Evolutionary conservation across 768 basidiomycete species (phyloP), one percentile per base, ranked within the genome.

Genomic region (Amanita inopinata): DNA sequence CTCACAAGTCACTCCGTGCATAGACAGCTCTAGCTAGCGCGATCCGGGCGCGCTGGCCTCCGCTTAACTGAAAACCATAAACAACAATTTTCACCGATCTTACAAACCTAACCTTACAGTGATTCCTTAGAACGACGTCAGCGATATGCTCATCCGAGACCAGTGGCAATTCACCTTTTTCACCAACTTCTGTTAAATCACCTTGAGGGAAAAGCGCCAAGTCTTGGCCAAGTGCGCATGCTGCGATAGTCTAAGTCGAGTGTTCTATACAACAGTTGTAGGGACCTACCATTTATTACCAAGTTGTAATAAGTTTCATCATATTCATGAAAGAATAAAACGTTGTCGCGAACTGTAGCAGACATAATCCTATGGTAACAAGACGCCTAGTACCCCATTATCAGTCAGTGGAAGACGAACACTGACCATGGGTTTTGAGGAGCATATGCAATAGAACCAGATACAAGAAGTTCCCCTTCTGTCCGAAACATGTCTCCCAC

Each of bases 1-100:
- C 78, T 53, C 51, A 90, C 75, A 96, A 58, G 58, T 98, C 93
- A 1, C 92, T 90, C 33, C 92, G 74, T 2, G 90, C 80, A 60
- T 97, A 97, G 0, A 94, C 85, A 2, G 88, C 89, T 22, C 92
- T 69, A 4, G 94, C 94, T 6, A 96, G 66, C 10, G 83, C 75
- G 5, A 93, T 71, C 20, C 89, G 78, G 39, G 89, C 86, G 11
- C 84, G 76, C 56, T 92, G 86, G 0, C 90, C 90, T 27, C 90
- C 88, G 50, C 82, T 84, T 46, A 88, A 57, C 79, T 85, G 43
- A 33, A 27, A 39, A 24, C 30, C 30, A 8, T 44, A 27, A 31
- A 46, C 12, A 38, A 30, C 4, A 6, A 31, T 25, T 22, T 4
- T 34, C 17, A 3, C 27, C 5, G 10, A 42, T 7, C 3, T 17